Base-by-base conservation (phyloP, 2,329 filamentous ascomycete species). In the Colletotrichum sp. region DNA sequence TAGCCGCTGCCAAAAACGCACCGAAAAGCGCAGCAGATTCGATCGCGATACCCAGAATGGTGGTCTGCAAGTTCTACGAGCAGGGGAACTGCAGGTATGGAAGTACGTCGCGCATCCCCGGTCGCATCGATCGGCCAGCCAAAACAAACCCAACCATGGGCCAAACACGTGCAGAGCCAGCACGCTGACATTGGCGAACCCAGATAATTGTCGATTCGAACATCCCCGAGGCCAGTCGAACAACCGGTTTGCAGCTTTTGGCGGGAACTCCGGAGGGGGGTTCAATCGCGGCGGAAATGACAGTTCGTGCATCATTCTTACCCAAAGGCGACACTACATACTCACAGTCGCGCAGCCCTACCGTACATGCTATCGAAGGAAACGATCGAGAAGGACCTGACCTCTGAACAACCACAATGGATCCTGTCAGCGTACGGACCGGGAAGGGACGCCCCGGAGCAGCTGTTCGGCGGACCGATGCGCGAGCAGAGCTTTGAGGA, bases 401-500 rank as follows among this genome's bases (percentile, higher is more conserved):
- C 89, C 1, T 88, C 89, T 26, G 95, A 97, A 76, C 90, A 90
- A 10, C 96, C 96, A 21, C 86, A 91, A 88, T 99, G 96, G 94
- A 93, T 97, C 6, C 90, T 98, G 28, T 98, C 96, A 2, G 90
- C 94, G 26, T 99, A 98, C 83, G 95, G 93, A 0, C 96, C 96
- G 0, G 94, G 94, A 6, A 90, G 88, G 80, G 91, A 96, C 79
- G 92, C 94, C 2, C 96, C 96, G 0, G 92, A 92, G 21, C 95
- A 98, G 84, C 89, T 98, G 1, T 96, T 98, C 80, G 95, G 95
- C 68, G 96, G 95, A 2, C 90, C 89, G 60, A 88, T 91, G 7
- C 90, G 96, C 21, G 96, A 99, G 83, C 94, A 96, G 83, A 98
- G 95, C 81, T 94, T 94, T 55, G 96, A 99, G 83, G 96, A 99